Percentiles rank a stretch among this genome's conserved stretches.
phyloP scores from a whole-genome alignment of 352 stramenopile genomes.

The Elongisporangium undulatum region DNA sequence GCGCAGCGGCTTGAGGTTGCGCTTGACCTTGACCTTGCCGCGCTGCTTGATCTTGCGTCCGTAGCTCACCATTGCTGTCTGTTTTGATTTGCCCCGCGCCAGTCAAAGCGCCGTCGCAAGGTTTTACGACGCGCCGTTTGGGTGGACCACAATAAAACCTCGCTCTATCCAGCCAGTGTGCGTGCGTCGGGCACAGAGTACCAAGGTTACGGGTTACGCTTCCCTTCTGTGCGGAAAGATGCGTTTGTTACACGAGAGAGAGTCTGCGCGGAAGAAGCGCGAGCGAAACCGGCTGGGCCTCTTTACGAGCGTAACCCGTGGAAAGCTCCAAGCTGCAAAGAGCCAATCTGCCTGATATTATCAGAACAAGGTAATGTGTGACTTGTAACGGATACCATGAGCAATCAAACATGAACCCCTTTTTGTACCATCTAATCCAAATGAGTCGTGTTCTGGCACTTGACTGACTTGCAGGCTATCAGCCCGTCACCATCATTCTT shows the following conservation, averaged over 20 bases:
- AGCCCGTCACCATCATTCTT: background rate
- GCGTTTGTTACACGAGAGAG: background rate
- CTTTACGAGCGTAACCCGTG: background rate
- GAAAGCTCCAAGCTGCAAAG: background rate
- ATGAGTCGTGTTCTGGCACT: background rate
- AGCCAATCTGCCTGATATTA: background rate
- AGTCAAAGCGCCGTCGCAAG: background rate
- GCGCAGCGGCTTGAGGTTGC: slow-evolving; percentile 67
- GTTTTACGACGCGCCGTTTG: background rate
- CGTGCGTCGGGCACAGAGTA: background rate
- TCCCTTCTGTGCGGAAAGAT: background rate
- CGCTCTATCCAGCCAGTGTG: background rate
- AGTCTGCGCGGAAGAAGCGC: background rate
- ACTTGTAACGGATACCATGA: no score
- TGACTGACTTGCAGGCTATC: background rate
- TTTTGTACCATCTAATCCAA: background rate
- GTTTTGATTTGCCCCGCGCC: background rate
- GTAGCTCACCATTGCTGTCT: slow-evolving; percentile 26
- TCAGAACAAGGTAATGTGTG: background rate
- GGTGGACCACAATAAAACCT: background rate
- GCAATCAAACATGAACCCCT: no score
- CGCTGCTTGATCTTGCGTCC: slow-evolving; percentile 63
- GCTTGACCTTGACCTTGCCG: slow-evolving; percentile 57
- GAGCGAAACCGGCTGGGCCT: background rate
- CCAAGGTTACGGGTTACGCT: background rate